Evolutionary conservation across 306 rosid species (phyloP).

Genomic region (Acmispon strigosus): DNA sequence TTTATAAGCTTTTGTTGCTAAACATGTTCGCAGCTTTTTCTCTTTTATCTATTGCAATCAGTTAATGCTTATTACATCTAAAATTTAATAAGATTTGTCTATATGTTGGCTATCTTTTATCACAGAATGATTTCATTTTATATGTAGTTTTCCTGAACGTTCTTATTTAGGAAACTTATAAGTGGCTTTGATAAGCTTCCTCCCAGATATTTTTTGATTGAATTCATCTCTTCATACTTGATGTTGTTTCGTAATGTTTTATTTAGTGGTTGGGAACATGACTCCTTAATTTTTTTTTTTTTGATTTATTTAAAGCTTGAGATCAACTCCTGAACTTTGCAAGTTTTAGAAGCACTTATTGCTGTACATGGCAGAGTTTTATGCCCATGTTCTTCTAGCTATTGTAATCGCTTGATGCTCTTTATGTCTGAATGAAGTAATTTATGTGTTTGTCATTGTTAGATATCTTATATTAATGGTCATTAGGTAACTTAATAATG

Average conservation of each 20-base stretch:
- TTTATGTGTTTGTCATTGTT: no score
- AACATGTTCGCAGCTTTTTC: background rate
- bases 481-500: no score
- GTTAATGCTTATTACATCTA: no score
- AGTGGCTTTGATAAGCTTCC: background rate
- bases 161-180: background rate
- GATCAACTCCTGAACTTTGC: background rate
- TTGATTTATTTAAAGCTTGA: background rate
- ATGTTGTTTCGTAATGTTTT: background rate
- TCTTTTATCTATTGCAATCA: background rate
- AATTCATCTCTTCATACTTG: background rate
- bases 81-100: background rate
- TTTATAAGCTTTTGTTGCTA: background rate
- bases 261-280: background rate
- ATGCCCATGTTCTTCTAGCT: background rate
- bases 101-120: background rate
- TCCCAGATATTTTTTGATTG: background rate
- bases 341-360: background rate
- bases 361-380: background rate
- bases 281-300: background rate
- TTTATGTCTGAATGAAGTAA: background rate
- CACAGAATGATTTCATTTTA: background rate
- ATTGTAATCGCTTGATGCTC: background rate
- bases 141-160: background rate
- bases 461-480: no score